These are phyloP conservation scores for Teunomyces panamensis DNA, from an alignment of 805 yeast species.

Conservation along the genomic window DNA sequence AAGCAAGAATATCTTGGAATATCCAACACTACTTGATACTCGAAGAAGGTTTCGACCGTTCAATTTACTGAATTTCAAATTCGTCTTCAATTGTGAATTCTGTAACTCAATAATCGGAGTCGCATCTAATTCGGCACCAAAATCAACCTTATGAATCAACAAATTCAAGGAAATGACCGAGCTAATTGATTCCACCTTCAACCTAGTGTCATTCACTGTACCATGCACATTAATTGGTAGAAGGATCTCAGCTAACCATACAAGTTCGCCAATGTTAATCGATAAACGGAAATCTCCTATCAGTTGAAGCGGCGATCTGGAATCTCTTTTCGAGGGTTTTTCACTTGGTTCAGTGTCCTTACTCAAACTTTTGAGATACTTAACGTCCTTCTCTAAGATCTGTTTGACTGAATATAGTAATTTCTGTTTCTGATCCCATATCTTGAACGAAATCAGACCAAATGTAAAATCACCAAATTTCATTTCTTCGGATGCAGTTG, in stretches of 20 bases:
- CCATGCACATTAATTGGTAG: constrained; percentile 18
- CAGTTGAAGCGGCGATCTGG: not conserved
- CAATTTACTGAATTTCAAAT: constrained; percentile 10
- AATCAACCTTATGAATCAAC: constrained; percentile 17
- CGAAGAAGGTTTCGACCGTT: constrained; percentile 13
- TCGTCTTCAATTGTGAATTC: constrained; percentile 22
- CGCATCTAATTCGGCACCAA: constrained; percentile 14
- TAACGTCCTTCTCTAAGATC: constrained; percentile 13
- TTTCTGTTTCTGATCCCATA: constrained; percentile 9
- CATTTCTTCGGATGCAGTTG: constrained; percentile 14
- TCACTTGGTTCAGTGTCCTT: not conserved
- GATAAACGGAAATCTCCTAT: constrained; percentile 11
- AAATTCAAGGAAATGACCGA: constrained; percentile 14
- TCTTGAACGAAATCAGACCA: constrained; percentile 5
- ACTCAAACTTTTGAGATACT: constrained; percentile 8
- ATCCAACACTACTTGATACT: constrained; percentile 23
- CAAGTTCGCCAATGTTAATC: constrained; percentile 17
- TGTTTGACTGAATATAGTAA: constrained; percentile 10
- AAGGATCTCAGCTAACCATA: constrained; percentile 18
- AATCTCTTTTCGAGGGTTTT: not conserved
- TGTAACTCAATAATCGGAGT: constrained; percentile 21
- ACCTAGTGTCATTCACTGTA: constrained; percentile 13
- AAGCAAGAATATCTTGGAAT: constrained; percentile 27
- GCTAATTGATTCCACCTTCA: constrained; percentile 12
- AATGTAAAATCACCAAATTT: constrained; percentile 10